Evolutionary conservation across 2,329 filamentous ascomycete species (phyloP), one percentile per base, ranked within the genome.

Genomic region (Chalara sp.): DNA sequence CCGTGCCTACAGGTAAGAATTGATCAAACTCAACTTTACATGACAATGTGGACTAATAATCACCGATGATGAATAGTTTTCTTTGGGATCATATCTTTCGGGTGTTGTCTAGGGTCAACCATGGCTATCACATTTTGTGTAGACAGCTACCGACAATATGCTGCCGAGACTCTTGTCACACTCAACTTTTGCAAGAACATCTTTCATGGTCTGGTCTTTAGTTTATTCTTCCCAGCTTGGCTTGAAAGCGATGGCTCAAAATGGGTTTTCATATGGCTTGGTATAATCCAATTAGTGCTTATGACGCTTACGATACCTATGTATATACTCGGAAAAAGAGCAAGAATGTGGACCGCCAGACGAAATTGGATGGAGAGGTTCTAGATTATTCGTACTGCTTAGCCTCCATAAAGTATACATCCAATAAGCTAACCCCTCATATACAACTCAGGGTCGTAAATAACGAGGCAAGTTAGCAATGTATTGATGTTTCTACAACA

Each of bases 101-200:
- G 92, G 1, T 96, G 92, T 69, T 87, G 87, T 3, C 75, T 97
- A 1, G 92, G 89, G 1, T 90, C 86, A 31, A 96, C 92, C 0
- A 97, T 91, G 0, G 78, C 89, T 21, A 96, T 97, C 63, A 96
- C 92, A 0, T 97, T 96, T 62, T 90, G 87, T 49, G 89, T 97
- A 6, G 92, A 97, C 69, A 90, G 85, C 57, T 96, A 97, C 68
- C 79, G 91, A 8, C 86, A 95, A 63, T 96, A 96, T 67, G 92
- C 92, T 0, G 91, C 90, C 21, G 92, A 97, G 69, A 91, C 92
- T 3, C 76, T 97, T 33, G 93, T 97, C 11, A 96, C 92, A 21
- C 74, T 97, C 58, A 97, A 96, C 64, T 93, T 96, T 64, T 84
- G 82, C 70, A 97, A 97, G 75, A 97, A 96, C 65, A 79, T 96